Base-by-base conservation (phyloP, 2,329 filamentous ascomycete genomes). In the Diaporthe australafricana region DNA sequence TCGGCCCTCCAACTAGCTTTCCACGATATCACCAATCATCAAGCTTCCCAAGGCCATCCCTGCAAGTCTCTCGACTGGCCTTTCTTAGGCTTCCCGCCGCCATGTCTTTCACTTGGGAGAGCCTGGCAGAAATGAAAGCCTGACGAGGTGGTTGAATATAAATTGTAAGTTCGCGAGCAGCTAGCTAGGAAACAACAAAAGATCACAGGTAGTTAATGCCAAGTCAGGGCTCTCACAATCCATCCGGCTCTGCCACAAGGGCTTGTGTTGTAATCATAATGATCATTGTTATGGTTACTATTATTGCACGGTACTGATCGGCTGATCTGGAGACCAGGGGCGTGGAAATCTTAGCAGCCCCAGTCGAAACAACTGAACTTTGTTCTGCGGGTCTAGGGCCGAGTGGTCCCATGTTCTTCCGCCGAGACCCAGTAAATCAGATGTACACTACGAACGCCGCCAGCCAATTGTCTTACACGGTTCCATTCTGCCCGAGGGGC, bases 391-490 rank as follows among this genome's bases (percentile, higher is more conserved):
- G 25, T 14, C 17, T 9, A 63, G 57, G 20, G 17, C 57, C 20
- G 11, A 32, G 27, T 63, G 40, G 57, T 47, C 22, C 40, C 47
- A 9, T 35, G 20, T 17, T 63, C 7, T 48, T 32, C 42, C 57
- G 22, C 57, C 42, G 42, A 63, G 40, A 17, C 27, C 40, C 57
- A 40, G 22, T 22, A 17, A 48, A 63, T 35, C 57, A 42, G 25
- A 48, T 22, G 11, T 63, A 30, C 11, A 25, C 40, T 63, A 30
- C 11, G 40, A n/a, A 42, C n/a, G 22, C 35, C 3, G 35, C 55
- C 20, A 27, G 35, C 55, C 55, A 60, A 60, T 60, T 60, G 42
- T 63, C 57, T 63, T 63, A 48, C 57, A 63, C 57, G 40, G 16
- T 63, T 63, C 27, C 42, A 22, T 22, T 48, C 12, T 47, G 40